Conservation (phyloP, 805 yeast genomes). For the Metschnikowia lunata region DNA sequence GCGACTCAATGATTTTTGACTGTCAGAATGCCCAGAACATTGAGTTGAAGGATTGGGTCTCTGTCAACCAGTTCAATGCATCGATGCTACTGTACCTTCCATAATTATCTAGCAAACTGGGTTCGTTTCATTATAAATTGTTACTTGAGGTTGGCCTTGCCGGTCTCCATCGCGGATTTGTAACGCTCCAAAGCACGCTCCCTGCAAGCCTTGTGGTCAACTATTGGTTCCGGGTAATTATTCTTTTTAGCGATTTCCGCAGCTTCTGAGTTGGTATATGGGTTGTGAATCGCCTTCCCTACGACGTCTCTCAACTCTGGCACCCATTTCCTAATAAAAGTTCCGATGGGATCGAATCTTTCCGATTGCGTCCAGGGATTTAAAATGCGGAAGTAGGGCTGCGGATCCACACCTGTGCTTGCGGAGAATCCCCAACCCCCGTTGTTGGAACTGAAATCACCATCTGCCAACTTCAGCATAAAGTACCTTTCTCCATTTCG, state of each 20-base stretch:
- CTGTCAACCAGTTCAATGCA: constrained; percentile 6
- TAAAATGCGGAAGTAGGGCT: constrained; percentile 54
- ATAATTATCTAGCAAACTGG: not conserved
- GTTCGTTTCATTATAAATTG: not conserved
- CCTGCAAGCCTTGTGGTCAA: constrained; percentile 38
- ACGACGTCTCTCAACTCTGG: constrained; percentile 40
- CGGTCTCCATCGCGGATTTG: constrained; percentile 29
- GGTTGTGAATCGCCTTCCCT: constrained; percentile 31
- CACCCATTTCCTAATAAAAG: constrained; percentile 46
- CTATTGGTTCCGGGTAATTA: constrained; percentile 43
- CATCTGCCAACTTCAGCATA: constrained; percentile 45
- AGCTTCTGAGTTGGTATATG: constrained; percentile 24
- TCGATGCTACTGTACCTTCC: not conserved
- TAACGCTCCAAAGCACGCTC: constrained; percentile 41
- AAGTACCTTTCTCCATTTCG: constrained; percentile 52
- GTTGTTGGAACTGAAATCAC: constrained; percentile 50
- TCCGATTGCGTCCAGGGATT: constrained; percentile 49
- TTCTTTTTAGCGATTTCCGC: constrained; percentile 24
- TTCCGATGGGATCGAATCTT: constrained; percentile 45
- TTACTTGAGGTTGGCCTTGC: constrained; percentile 9
- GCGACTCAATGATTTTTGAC: constrained; percentile 10
- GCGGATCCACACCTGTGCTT: constrained; percentile 50
- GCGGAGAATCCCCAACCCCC: constrained; percentile 59
- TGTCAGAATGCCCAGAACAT: constrained; percentile 1
- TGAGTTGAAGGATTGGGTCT: constrained; percentile 1